phyloP scores from a whole-genome alignment of 495 filamentous ascomycete genomes.

The Aspergillus saccharolyticus region DNA sequence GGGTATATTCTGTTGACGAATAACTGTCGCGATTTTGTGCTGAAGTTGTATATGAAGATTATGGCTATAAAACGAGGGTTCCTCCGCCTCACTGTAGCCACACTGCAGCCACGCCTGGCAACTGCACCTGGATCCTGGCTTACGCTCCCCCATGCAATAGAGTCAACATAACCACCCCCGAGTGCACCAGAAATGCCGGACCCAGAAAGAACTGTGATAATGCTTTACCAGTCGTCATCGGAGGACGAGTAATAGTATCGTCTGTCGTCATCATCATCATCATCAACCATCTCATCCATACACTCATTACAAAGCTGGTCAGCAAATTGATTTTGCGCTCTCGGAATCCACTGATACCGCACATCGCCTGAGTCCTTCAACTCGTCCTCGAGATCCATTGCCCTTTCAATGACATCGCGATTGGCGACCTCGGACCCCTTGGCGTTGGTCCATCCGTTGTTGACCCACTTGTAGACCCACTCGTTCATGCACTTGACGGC shows the following conservation, averaged over 20 bases:
- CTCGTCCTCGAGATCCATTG: slow-evolving; percentile 24
- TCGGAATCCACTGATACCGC: slow-evolving; percentile 16
- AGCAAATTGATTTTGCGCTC: slow-evolving; percentile 4
- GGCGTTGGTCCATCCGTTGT: slow-evolving; percentile 7
- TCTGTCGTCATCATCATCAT: too few species aligned
- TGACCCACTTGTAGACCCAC: slow-evolving; percentile 8
- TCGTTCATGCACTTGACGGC: slow-evolving; percentile 6
- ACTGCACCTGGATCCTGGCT: too few species aligned
- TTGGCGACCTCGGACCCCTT: slow-evolving; percentile 22
- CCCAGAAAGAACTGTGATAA: too few species aligned
- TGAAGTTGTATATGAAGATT: background rate
- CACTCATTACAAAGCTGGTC: slow-evolving; percentile 5
- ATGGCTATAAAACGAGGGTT: background rate
- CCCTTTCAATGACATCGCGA: slow-evolving; percentile 29
- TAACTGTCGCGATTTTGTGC: slow-evolving; percentile 3
- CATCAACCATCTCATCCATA: too few species aligned
- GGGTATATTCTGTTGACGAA: background rate
- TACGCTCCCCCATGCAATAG: too few species aligned
- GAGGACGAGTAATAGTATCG: too few species aligned
- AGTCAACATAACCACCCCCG: too few species aligned
- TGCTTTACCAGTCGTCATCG: too few species aligned
- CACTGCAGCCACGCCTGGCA: too few species aligned
- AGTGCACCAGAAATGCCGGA: too few species aligned
- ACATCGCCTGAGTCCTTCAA: slow-evolving; percentile 24
- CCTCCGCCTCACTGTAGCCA: too few species aligned